Base-by-base conservation (phyloP, 2,329 filamentous ascomycete genomes). In the Fusarium longipes region DNA sequence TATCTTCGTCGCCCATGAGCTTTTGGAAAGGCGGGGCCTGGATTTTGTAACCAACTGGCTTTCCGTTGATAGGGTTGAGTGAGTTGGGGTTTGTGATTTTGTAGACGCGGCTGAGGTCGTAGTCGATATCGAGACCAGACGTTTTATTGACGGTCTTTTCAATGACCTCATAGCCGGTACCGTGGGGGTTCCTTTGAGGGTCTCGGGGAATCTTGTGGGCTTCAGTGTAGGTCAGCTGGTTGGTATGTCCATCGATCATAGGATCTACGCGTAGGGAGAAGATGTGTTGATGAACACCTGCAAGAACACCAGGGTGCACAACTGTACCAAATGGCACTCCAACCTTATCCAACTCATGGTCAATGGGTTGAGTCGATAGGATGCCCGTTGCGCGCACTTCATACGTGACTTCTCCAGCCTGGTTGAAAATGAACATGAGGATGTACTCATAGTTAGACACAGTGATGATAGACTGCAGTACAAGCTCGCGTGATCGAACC, bases 221-320 rank as follows among this genome's bases (percentile, higher is more conserved):
- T 70, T 82, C 80, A 33, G 81, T 77, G 10, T 80, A 73, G 0
- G 79, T 75, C 8, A 89, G 76, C 0, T 82, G 83, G 63, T 88
- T 89, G 4, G 80, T 75, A 65, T 63, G 61, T 70, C 80, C 25
- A 66, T 90, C 88, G 30, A 91, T 83, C 27, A 86, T 86, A 0
- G 89, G 88, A 68, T 92, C 89, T 43, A 92, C 85, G 3, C 89
- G 83, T 24, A 88, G 73, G 18, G 82, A 84, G 74, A 92, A 91
- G 50, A 92, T 82, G 76, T 92, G 89, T 72, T 92, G 90, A 68
- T 92, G 89, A 73, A 90, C 86, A 52, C 87, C 86, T 0, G 89
- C 90, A 5, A 91, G 78, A 2, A 89, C 86, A 1, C 89, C 89
- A 0, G 87, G 85, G 1, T 83, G 82, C 1, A 92, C 89, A 2